Evolutionary conservation across 2,329 filamentous ascomycete species (phyloP).

Genomic region (Hypoxylon sp.): DNA sequence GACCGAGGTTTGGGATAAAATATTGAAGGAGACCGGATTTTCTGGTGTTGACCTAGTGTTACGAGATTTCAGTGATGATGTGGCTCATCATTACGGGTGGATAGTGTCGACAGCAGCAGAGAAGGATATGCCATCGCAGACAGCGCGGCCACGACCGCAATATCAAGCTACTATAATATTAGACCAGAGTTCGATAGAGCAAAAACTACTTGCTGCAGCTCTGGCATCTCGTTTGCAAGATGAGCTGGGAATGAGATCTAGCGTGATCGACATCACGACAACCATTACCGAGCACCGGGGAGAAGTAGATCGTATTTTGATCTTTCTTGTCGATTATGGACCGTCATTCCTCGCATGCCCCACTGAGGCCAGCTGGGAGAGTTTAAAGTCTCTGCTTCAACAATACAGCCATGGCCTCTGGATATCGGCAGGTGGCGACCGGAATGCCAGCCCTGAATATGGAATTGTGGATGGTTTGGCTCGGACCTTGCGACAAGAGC

Average conservation of each 20-base stretch:
- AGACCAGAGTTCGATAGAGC: no score
- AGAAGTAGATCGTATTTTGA: no score
- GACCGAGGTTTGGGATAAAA: conserved; percentile 23
- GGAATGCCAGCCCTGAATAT: not conserved
- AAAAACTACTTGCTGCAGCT: no score
- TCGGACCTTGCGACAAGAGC: conserved; percentile 31
- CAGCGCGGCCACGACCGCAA: not conserved
- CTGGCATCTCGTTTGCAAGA: no score
- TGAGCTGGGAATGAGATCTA: no score
- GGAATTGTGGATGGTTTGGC: conserved; percentile 26
- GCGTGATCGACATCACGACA: no score
- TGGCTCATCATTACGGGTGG: conserved; percentile 22
- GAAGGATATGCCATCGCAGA: no score
- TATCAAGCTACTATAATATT: not conserved
- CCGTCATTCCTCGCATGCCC: not conserved
- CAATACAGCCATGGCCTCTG: conserved; percentile 8
- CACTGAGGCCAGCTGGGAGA: not conserved
- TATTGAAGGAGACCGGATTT: conserved; percentile 33
- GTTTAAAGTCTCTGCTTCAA: not conserved
- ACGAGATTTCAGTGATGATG: conserved; percentile 29
- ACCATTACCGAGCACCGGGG: not conserved
- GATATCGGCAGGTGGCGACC: conserved; percentile 7
- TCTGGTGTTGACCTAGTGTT: conserved; percentile 24
- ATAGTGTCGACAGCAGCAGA: conserved; percentile 24
- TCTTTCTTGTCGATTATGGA: conserved; percentile 6